Base-by-base conservation (phyloP, 441 rosid species). In the Daphne laureola region DNA sequence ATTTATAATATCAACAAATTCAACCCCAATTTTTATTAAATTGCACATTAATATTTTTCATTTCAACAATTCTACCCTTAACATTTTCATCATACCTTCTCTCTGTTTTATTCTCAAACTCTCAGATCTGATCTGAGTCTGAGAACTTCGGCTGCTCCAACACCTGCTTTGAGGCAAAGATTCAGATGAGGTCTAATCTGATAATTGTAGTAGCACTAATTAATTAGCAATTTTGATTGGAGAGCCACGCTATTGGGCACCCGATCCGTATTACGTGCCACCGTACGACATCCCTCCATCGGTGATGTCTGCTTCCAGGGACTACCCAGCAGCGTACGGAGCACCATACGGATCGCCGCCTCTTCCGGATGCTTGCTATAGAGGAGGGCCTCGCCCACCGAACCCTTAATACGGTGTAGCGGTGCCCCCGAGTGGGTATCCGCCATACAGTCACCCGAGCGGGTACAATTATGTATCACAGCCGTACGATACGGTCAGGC, bases 201-300 rank as follows among this genome's bases (percentile, higher is more conserved):
- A n/a, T n/a, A n/a, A n/a, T n/a, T n/a, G n/a, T n/a, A n/a, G n/a
- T n/a, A n/a, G n/a, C n/a, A n/a, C n/a, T n/a, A n/a, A n/a, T n/a
- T n/a, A n/a, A n/a, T n/a, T n/a, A n/a, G n/a, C n/a, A n/a, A 80
- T 87, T 18, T 43, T 62, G 31, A 59, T 90, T 21, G 47, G 62
- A 38, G 81, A 78, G 6, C 54, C 76, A 3, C 57, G 64, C 16
- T 74, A 76, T 36, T 75, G 41, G 12, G 67, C 78, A 4, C 75
- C 60, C 0, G 78, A 71, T 38, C 62, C 70, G 5, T 61, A 72
- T 61, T 43, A 63, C 53, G 69, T 76, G 4, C 60, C 76, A 12
- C 69, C 78, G 4, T 73, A 76, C 14, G 75, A 75, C 2, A 75
- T 74, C 6, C 76, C 72, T 3, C 72, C 75, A 5, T 51, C 69